Base-by-base conservation (phyloP, 805 yeast genomes). In the Candida multigemmis region DNA sequence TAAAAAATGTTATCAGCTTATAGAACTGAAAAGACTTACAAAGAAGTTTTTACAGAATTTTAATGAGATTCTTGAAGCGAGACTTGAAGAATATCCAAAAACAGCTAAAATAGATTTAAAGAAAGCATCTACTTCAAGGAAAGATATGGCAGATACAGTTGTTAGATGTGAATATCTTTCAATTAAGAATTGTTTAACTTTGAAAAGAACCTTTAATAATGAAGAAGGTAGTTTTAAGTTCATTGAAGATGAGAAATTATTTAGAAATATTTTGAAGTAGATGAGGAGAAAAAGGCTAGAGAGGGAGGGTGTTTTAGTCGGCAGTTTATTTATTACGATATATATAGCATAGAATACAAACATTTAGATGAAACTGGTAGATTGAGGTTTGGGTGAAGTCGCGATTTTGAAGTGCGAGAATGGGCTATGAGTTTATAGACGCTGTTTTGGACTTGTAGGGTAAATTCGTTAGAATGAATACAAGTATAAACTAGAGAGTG, bases 1-100 rank as follows among this genome's bases (percentile, higher is more conserved):
- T 24, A 66, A 72, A 34, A 79, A 78, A 40, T 68, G 77, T 35
- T 65, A 70, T 35, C 85, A 78, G 40, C 48, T 78, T 28, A 51
- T 76, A 10, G 80, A 75, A 35, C 41, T 63, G 10, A 56, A 56
- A 4, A 63, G 60, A 29, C 44, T 76, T 16, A 77, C 84, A 2
- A 42, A 45, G 14, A 36, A 21, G 7, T 51, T 57, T 32, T 27
- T 52, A 12, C 30, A 35, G 1, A 47, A 58, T 34, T 56, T 60
- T 25, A 35, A 43, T 7, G 33, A 33, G 2, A 53, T 72, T 9
- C 16, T 70, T 5, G 33, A 45, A 3, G 19, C 21, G 3, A 49
- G 74, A 36, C 30, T 71, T 12, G 34, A 32, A 7, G 64, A 71
- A 26, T 81, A 80, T 35, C 77, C 82, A 2, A 35, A 38, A 11